phyloP scores from a whole-genome alignment of 1,139 yeast genomes.

The Scheffersomyces titani region DNA sequence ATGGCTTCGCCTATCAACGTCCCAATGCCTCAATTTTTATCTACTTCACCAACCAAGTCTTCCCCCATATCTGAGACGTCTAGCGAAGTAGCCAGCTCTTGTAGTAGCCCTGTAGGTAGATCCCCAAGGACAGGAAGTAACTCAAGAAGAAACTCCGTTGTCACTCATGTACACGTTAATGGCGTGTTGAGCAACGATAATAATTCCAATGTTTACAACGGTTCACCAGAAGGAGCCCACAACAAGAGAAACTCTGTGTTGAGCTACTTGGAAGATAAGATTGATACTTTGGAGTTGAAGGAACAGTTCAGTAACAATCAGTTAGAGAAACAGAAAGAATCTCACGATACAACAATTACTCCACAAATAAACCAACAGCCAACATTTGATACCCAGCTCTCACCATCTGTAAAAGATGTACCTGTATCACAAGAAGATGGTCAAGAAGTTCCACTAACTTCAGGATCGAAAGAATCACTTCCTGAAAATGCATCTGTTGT shows the following conservation, averaged over 20 bases:
- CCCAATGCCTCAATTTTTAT: slow-evolving; percentile 38
- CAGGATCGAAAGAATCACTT: slow-evolving; percentile 3
- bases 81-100: slow-evolving; percentile 9
- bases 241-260: slow-evolving; percentile 45
- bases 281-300: slow-evolving; percentile 43
- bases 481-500: slow-evolving; percentile 1
- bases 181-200: slow-evolving; percentile 45
- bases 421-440: background rate
- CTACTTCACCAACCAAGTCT: slow-evolving; percentile 39
- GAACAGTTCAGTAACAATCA: slow-evolving; percentile 29
- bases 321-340: slow-evolving; percentile 9
- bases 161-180: slow-evolving; percentile 49
- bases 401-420: slow-evolving; percentile 10
- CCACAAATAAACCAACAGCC: slow-evolving; percentile 35
- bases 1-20: slow-evolving; percentile 32
- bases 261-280: slow-evolving; percentile 49
- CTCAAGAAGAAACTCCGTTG: slow-evolving; percentile 45
- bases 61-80: slow-evolving; percentile 18
- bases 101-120: slow-evolving; percentile 8
- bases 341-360: slow-evolving; percentile 16
- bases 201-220: slow-evolving; percentile 11
- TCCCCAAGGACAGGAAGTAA: slow-evolving; percentile 9
- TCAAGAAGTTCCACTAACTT: slow-evolving; percentile 3
- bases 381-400: slow-evolving; percentile 23
- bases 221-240: slow-evolving; percentile 22